These are phyloP conservation scores for Histomonas meleagridis DNA, from an alignment of 208 protist genomes.

Conservation along the genomic window DNA sequence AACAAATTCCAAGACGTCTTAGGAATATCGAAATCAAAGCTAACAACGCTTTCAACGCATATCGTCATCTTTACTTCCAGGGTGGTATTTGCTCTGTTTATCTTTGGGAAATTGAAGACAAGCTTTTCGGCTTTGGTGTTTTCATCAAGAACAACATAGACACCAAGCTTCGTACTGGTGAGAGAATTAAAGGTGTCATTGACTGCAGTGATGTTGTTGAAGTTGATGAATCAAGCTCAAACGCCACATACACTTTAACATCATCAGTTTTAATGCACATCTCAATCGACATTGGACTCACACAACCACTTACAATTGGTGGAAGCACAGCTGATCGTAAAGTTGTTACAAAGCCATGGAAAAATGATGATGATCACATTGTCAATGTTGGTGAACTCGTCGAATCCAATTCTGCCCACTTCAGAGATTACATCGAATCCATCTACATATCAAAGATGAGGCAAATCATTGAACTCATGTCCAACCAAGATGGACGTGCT, in stretches of 20 bases:
- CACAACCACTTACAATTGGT: not conserved
- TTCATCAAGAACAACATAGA: not conserved
- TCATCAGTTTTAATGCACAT: not conserved
- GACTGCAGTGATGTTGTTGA: not conserved
- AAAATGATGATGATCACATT: not conserved
- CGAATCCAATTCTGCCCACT: not conserved
- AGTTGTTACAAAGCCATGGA: not conserved
- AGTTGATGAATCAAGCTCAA: not conserved
- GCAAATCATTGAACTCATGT: not conserved
- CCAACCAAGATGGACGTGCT: not conserved
- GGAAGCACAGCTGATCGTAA: not conserved
- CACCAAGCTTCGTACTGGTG: not conserved
- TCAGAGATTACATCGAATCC: not conserved
- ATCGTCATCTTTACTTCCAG: not conserved
- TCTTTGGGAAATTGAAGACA: slow-evolving; percentile 16
- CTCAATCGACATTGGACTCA: not conserved
- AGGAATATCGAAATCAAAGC: slow-evolving; percentile 17
- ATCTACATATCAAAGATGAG: slow-evolving; percentile 1
- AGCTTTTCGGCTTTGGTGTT: not conserved
- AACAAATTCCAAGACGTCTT: not conserved
- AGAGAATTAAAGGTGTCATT: not conserved
- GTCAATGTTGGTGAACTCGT: not conserved
- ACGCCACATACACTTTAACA: not conserved
- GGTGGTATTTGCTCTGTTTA: slow-evolving; percentile 27
- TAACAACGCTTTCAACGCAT: not conserved